Conservation (phyloP, 2,329 filamentous ascomycete genomes). For the Stachybotrys elegans region DNA sequence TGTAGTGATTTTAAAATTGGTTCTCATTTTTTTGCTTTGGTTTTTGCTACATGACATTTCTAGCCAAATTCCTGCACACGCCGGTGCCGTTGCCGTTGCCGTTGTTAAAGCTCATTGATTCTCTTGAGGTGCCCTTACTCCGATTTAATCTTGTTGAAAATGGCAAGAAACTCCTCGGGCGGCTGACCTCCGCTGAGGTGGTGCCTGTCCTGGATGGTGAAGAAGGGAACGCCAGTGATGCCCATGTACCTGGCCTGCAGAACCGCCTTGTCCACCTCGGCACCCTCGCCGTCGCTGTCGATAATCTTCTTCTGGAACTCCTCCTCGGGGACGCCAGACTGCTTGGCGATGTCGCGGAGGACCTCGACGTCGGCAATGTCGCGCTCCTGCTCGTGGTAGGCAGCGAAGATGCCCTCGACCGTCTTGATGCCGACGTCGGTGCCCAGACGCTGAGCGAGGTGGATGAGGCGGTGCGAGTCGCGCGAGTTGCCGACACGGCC, state of each 20-base stretch:
- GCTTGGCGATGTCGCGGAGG: constrained; percentile 27
- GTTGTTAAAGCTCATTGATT: too few species aligned
- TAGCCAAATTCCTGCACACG: too few species aligned
- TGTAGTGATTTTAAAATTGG: too few species aligned
- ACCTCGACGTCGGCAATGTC: constrained; percentile 37
- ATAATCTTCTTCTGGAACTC: constrained; percentile 31
- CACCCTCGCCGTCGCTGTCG: constrained; percentile 43
- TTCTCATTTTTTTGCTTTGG: too few species aligned
- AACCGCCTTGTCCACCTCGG: constrained; percentile 25
- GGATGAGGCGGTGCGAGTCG: constrained; percentile 65
- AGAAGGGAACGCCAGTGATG: constrained; percentile 66
- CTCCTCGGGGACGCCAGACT: constrained; percentile 40
- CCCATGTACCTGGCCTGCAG: constrained; percentile 20
- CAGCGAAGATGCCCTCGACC: constrained; percentile 36
- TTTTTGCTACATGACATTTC: too few species aligned
- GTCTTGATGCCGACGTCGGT: constrained; percentile 52
- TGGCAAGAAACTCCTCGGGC: constrained; percentile 55
- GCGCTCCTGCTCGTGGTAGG: constrained; percentile 36
- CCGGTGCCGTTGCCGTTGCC: too few species aligned
- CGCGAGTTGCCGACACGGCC: constrained; percentile 72
- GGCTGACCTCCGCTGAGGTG: constrained; percentile 67
- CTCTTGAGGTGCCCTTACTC: too few species aligned
- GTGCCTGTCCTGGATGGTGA: constrained; percentile 63
- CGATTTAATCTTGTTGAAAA: constrained; percentile 56
- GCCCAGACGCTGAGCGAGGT: constrained; percentile 43